These are phyloP conservation scores for Pichia thaimueangensis DNA, from an alignment of 805 yeast genomes.

Conservation along the genomic window DNA sequence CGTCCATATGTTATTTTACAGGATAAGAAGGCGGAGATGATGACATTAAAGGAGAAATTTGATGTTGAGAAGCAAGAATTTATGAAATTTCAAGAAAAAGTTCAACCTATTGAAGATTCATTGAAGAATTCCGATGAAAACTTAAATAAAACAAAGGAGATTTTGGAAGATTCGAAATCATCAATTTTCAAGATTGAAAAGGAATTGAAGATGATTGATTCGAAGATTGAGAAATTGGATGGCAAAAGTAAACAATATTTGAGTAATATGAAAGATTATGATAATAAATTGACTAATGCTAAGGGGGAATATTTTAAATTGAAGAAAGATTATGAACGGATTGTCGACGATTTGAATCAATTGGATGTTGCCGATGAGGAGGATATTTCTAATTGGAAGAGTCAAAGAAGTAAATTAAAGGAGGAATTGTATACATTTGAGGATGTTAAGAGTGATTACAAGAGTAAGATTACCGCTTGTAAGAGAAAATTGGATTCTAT, in stretches of 20 bases:
- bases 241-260: conserved; percentile 28
- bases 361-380: conserved; percentile 14
- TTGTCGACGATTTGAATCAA: conserved; percentile 12
- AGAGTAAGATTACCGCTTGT: conserved; percentile 13
- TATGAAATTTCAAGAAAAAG: conserved; percentile 20
- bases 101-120: conserved; percentile 19
- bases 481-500: conserved; percentile 15
- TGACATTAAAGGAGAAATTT: conserved; percentile 21
- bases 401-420: conserved; percentile 23
- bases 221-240: conserved; percentile 17
- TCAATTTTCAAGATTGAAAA: neutral
- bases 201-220: neutral
- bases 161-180: conserved; percentile 3
- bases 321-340: conserved; percentile 15
- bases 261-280: conserved; percentile 28
- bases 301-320: conserved; percentile 29
- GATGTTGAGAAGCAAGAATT: conserved; percentile 20
- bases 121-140: conserved; percentile 11
- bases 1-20: conserved; percentile 31
- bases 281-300: conserved; percentile 32
- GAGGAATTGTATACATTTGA: conserved; percentile 17
- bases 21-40: conserved; percentile 32
- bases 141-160: conserved; percentile 10
- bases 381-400: conserved; percentile 21
- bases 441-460: conserved; percentile 16